A percentile compares a stretch with the other conserved stretches of the same genome.
Conservation (phyloP, 768 basidiomycete species). For the Clavulina sp. region DNA sequence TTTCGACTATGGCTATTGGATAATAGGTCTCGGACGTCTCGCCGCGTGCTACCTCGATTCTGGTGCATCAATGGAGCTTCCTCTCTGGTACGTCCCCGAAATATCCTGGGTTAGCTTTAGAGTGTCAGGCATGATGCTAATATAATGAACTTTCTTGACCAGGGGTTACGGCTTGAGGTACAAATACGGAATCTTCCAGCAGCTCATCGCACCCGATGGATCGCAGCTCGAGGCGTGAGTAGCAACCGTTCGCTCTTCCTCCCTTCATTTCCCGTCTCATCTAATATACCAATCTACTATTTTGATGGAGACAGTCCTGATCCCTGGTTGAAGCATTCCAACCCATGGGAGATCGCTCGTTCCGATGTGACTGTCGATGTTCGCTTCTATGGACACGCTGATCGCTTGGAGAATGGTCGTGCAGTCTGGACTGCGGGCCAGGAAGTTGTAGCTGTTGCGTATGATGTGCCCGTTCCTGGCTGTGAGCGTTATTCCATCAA, state of each 20-base stretch:
- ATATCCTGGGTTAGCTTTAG: not conserved
- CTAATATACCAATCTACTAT: not conserved
- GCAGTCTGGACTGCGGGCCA: constrained; percentile 54
- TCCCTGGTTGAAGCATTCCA: constrained; percentile 77
- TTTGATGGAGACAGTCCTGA: constrained; percentile 33
- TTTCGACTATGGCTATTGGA: too few species aligned
- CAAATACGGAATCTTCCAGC: constrained; percentile 93
- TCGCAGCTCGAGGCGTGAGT: constrained; percentile 52
- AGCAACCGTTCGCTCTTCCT: too few species aligned
- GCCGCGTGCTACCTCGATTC: constrained; percentile 96
- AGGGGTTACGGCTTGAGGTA: constrained; percentile 64
- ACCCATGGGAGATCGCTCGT: constrained; percentile 68
- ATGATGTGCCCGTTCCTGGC: constrained; percentile 86
- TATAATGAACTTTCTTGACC: too few species aligned
- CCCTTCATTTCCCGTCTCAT: not conserved
- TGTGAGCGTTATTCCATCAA: constrained; percentile 19
- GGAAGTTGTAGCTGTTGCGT: constrained; percentile 84
- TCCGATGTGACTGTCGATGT: constrained; percentile 73
- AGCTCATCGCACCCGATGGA: constrained; percentile 70
- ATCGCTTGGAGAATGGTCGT: constrained; percentile 35
- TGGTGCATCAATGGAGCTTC: constrained; percentile 76
- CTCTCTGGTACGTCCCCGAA: constrained; percentile 53
- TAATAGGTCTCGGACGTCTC: constrained; percentile 59
- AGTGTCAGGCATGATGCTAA: not conserved
- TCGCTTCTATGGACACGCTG: constrained; percentile 76